phyloP scores from a whole-genome alignment of 1,284 basidiomycete genomes.

The Fomitiporia mediterranea region DNA sequence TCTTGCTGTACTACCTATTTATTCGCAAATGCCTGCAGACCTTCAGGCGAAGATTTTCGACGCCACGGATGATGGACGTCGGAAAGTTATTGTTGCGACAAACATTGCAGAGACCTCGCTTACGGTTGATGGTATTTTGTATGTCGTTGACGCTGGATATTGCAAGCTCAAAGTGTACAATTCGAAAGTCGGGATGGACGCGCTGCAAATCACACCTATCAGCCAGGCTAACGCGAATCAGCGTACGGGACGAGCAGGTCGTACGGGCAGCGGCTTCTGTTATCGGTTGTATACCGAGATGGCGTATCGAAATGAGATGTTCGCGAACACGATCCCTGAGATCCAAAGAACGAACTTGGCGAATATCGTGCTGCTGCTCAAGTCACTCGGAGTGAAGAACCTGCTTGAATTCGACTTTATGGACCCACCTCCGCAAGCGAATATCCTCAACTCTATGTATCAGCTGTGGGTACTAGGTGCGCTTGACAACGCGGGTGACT shows the following conservation, averaged over 20 bases:
- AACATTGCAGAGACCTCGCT: constrained; percentile 99
- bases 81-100: constrained; percentile 97
- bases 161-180: constrained; percentile 99
- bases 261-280: constrained; percentile 92
- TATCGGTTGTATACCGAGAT: constrained; percentile 93
- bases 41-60: constrained; percentile 98
- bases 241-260: constrained; percentile 91
- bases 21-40: constrained; percentile 99
- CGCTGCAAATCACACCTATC: constrained; percentile 97
- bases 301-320: constrained; percentile 87
- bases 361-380: constrained; percentile 59
- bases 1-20: constrained; percentile 90
- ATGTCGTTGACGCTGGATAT: constrained; percentile 94
- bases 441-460: constrained; percentile 98
- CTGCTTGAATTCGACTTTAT: constrained; percentile 52
- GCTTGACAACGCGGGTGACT: constrained; percentile 94
- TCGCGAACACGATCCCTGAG: constrained; percentile 67
- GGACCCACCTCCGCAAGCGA: constrained; percentile 62
- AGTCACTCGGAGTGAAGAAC: constrained; percentile 63
- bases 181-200: constrained; percentile 99
- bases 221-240: constrained; percentile 97
- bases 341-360: constrained; percentile 64
- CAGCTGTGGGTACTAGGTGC: constrained; percentile 99
- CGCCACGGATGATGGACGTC: constrained; percentile 87
- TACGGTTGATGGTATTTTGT: constrained; percentile 96